Conservation (phyloP, 2,329 filamentous ascomycete species). For the Verticillium zaregamsianum region DNA sequence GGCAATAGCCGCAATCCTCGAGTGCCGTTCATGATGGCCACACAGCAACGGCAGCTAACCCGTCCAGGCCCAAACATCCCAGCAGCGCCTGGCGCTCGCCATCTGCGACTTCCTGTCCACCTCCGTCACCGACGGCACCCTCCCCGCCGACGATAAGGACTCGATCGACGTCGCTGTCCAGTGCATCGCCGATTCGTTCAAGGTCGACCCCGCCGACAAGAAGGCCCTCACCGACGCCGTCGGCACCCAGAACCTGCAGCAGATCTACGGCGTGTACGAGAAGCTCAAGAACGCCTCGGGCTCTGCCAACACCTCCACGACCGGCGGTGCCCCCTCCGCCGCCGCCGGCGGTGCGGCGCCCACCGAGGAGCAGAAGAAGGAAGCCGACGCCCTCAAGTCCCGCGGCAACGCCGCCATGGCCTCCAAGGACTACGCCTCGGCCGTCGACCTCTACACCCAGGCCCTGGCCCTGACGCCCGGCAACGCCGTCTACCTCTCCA, state of each 20-base stretch:
- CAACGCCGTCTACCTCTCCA: slow-evolving; percentile 96
- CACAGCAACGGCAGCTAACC: slow-evolving; percentile 27
- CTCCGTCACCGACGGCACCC: slow-evolving; percentile 82
- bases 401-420: slow-evolving; percentile 94
- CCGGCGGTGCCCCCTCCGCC: slow-evolving; percentile 31
- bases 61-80: slow-evolving; percentile 42
- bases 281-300: slow-evolving; percentile 67
- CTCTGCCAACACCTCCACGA: slow-evolving; percentile 33
- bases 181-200: slow-evolving; percentile 94
- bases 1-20: background rate
- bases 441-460: slow-evolving; percentile 84
- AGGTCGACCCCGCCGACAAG: slow-evolving; percentile 80
- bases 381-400: slow-evolving; percentile 84
- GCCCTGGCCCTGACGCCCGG: slow-evolving; percentile 75
- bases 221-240: slow-evolving; percentile 71
- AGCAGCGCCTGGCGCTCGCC: slow-evolving; percentile 90
- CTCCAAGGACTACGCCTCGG: slow-evolving; percentile 79
- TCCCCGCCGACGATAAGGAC: slow-evolving; percentile 83
- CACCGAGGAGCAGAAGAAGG: slow-evolving; percentile 61
- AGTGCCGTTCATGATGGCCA: slow-evolving; percentile 56
- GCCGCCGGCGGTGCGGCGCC: slow-evolving; percentile 25
- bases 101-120: slow-evolving; percentile 92
- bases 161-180: slow-evolving; percentile 91
- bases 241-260: slow-evolving; percentile 80
- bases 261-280: slow-evolving; percentile 95